Percentiles rank a stretch among this genome's conserved stretches.
Conservation (phyloP, 495 filamentous ascomycete genomes). For the Penicillium cinerascens region DNA sequence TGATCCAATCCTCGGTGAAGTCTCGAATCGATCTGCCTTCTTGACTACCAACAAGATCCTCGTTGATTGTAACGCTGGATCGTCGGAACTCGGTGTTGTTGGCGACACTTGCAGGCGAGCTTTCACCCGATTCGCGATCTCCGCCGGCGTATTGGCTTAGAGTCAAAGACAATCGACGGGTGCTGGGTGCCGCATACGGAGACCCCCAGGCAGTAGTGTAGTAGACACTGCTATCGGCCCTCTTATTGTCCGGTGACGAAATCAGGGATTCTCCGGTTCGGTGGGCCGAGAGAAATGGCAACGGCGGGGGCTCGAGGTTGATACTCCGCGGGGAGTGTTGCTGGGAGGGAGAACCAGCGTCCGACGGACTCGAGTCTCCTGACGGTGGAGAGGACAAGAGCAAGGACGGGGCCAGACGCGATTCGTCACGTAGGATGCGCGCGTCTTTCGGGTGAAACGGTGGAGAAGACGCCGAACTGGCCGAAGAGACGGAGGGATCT, state of each 20-base stretch:
- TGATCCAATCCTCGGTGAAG: conserved; percentile 75
- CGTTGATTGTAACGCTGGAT: conserved; percentile 37
- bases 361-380: conserved; percentile 38
- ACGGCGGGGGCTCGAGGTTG: conserved; percentile 30
- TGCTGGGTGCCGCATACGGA: conserved; percentile 59
- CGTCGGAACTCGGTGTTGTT: conserved; percentile 49
- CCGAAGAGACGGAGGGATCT: conserved; percentile 40
- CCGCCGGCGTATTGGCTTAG: conserved; percentile 40
- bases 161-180: conserved; percentile 45
- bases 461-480: conserved; percentile 39
- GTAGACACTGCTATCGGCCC: conserved; percentile 48
- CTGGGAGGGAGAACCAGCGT: conserved; percentile 35
- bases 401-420: conserved; percentile 30
- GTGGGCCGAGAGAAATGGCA: conserved; percentile 34
- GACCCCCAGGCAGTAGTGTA: conserved; percentile 72
- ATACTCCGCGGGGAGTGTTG: conserved; percentile 28
- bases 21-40: conserved; percentile 49
- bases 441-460: conserved; percentile 31
- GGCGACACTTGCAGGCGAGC: conserved; percentile 45
- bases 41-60: conserved; percentile 29
- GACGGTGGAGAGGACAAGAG: conserved; percentile 35
- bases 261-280: conserved; percentile 35
- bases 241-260: conserved; percentile 43
- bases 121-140: conserved; percentile 32
- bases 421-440: conserved; percentile 30